Percentiles rank a stretch among this genome's conserved stretches.
Evolutionary conservation across 306 rosid species (phyloP).

Genomic region (Vigna unguiculata): DNA sequence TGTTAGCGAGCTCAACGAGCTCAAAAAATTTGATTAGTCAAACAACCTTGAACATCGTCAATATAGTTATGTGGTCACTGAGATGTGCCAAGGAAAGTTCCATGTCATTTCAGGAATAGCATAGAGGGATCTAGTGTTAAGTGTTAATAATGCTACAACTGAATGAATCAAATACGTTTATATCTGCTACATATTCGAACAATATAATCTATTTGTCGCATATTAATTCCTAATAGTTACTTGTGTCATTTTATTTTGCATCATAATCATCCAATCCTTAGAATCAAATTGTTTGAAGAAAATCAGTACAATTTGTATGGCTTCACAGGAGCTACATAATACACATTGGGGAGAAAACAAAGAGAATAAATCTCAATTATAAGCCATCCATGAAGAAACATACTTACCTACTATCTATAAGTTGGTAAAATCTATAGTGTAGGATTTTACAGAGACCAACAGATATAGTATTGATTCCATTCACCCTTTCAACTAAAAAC

Average conservation of each 20-base stretch:
- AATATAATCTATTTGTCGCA: not conserved
- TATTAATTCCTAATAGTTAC: not conserved
- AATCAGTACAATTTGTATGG: not conserved
- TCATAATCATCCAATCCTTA: not conserved
- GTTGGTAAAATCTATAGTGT: not conserved
- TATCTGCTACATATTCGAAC: not conserved
- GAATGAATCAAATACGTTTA: not conserved
- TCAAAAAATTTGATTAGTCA: too few relatives aligned
- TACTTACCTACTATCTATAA: not conserved
- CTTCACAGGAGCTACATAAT: not conserved
- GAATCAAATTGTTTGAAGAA: slow-evolving; percentile 22
- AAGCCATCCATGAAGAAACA: not conserved
- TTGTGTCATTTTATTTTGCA: not conserved
- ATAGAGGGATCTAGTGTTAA: slow-evolving; percentile 2
- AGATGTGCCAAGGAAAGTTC: slow-evolving; percentile 16
- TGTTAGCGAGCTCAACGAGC: too few relatives aligned
- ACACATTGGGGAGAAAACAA: slow-evolving; percentile 1
- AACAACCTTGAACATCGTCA: slow-evolving; percentile 13
- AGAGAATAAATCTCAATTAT: not conserved
- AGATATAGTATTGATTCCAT: not conserved
- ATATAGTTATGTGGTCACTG: not conserved
- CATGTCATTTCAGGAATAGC: slow-evolving; percentile 5
- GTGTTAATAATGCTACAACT: not conserved
- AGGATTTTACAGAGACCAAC: not conserved
- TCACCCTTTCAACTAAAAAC: slow-evolving; percentile 19